These are phyloP conservation scores for Tylopilus sp. DNA, from an alignment of 768 basidiomycete species.

Conservation along the genomic window DNA sequence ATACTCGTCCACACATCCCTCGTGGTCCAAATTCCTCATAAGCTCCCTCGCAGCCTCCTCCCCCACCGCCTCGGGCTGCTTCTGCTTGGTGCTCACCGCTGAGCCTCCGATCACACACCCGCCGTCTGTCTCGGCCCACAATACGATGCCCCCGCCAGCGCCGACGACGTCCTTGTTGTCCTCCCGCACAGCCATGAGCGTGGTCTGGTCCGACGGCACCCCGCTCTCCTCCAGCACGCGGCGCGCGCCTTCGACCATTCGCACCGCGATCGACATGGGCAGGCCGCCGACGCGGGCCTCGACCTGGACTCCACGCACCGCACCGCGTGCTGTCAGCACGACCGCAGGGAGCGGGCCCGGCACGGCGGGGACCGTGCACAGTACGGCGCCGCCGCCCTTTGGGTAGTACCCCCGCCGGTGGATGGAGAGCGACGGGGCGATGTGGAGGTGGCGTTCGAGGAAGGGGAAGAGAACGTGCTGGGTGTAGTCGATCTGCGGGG, in stretches of 20 bases:
- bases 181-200: conserved; percentile 46
- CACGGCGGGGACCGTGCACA: conserved; percentile 36
- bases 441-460: conserved; percentile 50
- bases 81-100: conserved; percentile 54
- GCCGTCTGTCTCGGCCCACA: conserved; percentile 70
- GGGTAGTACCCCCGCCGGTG: conserved; percentile 67
- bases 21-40: conserved; percentile 53
- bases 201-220: conserved; percentile 12
- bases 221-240: conserved; percentile 41
- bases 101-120: conserved; percentile 70
- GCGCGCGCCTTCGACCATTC: conserved; percentile 55
- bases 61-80: conserved; percentile 47
- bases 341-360: conserved; percentile 42
- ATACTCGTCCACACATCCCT: conserved; percentile 69
- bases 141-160: conserved; percentile 65
- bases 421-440: conserved; percentile 43
- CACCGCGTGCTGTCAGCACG: conserved; percentile 54
- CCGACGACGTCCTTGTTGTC: conserved; percentile 46
- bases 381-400: conserved; percentile 65
- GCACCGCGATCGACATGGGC: conserved; percentile 50
- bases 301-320: conserved; percentile 49
- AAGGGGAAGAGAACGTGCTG: conserved; percentile 68
- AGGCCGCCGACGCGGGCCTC: conserved; percentile 65
- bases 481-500: conserved; percentile 76
- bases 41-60: conserved; percentile 59